Conservation (phyloP, 306 rosid species). For the Vigna radiata region DNA sequence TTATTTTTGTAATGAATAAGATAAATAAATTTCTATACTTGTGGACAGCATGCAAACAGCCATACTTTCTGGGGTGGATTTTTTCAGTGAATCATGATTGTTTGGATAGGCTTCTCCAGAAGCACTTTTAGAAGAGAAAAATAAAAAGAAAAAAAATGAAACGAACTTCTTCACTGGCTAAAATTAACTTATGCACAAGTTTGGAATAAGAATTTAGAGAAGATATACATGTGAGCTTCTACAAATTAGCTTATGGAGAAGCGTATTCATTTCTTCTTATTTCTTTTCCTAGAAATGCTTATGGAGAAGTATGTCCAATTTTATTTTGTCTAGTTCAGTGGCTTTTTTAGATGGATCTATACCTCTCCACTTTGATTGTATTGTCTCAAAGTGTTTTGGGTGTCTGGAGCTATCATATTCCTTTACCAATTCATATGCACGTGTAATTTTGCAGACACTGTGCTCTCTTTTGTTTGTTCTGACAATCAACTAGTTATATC, state of each 20-base stretch:
- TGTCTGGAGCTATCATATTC: conserved; percentile 18
- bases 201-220: no score
- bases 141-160: no score
- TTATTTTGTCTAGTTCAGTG: conserved; percentile 13
- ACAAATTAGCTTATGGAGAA: no score
- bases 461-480: conserved; percentile 1
- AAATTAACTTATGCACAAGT: no score
- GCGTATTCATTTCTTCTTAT: no score
- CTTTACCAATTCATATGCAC: conserved; percentile 20
- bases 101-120: no score
- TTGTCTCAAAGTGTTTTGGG: conserved; percentile 35
- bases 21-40: conserved; percentile 8
- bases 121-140: no score
- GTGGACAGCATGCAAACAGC: not conserved
- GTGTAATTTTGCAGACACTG: conserved; percentile 19
- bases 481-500: conserved; percentile 15
- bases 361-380: conserved; percentile 1
- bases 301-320: not conserved
- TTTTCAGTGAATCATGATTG: conserved; percentile 22
- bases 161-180: no score
- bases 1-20: conserved; percentile 32
- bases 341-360: not conserved
- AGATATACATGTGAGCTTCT: no score
- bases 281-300: no score
- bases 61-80: conserved; percentile 16